Conservation (phyloP, 345 rosid species). For the Erodium maritimum region DNA sequence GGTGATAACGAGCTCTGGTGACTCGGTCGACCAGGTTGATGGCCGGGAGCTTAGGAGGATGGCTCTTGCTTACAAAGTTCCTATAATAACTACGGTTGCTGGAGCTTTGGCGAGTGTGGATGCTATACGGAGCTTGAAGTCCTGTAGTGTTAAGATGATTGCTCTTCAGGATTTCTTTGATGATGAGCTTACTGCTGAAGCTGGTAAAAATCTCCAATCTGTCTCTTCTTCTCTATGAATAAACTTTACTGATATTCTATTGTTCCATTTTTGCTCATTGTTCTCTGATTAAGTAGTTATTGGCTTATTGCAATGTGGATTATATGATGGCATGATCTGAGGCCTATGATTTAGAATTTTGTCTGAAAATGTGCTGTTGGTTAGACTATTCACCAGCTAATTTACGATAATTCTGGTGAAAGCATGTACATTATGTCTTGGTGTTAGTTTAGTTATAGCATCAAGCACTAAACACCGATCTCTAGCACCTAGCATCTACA, state of each 20-base stretch:
- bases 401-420: too few relatives aligned
- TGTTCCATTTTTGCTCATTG: background rate
- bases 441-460: too few relatives aligned
- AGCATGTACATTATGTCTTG: too few relatives aligned
- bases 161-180: conserved; percentile 86
- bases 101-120: conserved; percentile 88
- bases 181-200: conserved; percentile 15
- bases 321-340: background rate
- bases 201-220: conserved; percentile 30
- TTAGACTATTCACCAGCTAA: too few relatives aligned
- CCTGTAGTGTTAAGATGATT: conserved; percentile 44
- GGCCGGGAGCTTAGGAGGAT: conserved; percentile 77
- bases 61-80: conserved; percentile 92
- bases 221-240: conserved; percentile 28
- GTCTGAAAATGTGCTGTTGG: background rate
- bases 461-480: too few relatives aligned
- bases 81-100: conserved; percentile 78
- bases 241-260: background rate
- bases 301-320: background rate
- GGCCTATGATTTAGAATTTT: background rate
- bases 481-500: too few relatives aligned
- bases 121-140: conserved; percentile 71
- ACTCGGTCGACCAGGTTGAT: conserved; percentile 72
- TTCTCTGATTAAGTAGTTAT: background rate
- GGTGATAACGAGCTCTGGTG: conserved; percentile 89